Evolutionary conservation across 306 rosid species (phyloP), one percentile per base, ranked within the genome.

Genomic region (Rubus parviflorus): DNA sequence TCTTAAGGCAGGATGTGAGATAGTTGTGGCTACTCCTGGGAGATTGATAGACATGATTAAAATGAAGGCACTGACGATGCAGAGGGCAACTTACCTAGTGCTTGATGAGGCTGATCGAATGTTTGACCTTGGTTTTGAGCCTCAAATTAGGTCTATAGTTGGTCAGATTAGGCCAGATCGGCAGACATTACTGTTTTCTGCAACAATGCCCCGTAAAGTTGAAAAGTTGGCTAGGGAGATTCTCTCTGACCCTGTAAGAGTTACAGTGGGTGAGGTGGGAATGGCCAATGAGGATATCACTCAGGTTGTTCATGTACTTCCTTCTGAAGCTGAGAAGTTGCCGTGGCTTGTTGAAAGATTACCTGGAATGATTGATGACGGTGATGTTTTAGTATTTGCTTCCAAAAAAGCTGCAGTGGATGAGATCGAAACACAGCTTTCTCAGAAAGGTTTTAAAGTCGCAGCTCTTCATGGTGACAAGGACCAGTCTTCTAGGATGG

Each of bases 51-150:
- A 95, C 82, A 70, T 92, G 97, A 83, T 95, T 57, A 95, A 90
- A 80, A 88, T 95, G 91, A 95, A 92, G 90, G 99, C 97, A 41
- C 73, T 92, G 68, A 83, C 97, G 9, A 95, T 95, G 99, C 77
- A 11, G 45, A 88, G 93, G 78, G 93, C 97, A 70, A 92, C 99
- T 64, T 95, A 90, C 89, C 80, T 95, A 83, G 97, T 95, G 56
- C 97, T 95, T 86, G 99, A 95, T 75, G 99, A 95, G 85, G 99
- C 99, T 77, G 99, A 95, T 84, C 84, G 98, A 75, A 95, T 95
- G 98, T 95, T 95, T 86, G 98, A 95, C 88, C 97, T 95, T 78
- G 98, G 98, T 70, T 95, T 95, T 87, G 98, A 95, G 87, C 98
- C 98, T 3, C 98, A 95, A 70, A 87, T 95, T 85, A 87, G 97